phyloP scores from a whole-genome alignment of 805 yeast species.

The Kuraishia molischiana region DNA sequence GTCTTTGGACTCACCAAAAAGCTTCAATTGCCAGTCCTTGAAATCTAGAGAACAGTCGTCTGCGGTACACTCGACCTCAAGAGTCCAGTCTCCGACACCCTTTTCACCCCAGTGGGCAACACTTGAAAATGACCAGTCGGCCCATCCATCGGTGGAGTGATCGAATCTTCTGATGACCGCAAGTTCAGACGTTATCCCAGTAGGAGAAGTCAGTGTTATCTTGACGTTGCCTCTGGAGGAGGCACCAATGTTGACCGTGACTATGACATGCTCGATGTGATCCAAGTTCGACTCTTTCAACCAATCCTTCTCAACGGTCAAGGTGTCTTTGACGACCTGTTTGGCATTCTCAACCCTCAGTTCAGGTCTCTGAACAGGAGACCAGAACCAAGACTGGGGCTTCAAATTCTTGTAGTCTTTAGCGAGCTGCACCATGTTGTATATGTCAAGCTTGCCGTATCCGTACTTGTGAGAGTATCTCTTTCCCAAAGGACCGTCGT shows the following conservation, averaged over 20 bases:
- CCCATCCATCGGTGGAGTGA: constrained; percentile 44
- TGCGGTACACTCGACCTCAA: constrained; percentile 46
- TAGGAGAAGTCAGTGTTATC: constrained; percentile 62
- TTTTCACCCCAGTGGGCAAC: constrained; percentile 97
- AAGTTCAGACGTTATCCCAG: constrained; percentile 61
- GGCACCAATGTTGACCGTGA: constrained; percentile 63
- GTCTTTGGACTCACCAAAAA: constrained; percentile 77
- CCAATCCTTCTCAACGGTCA: constrained; percentile 37
- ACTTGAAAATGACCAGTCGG: constrained; percentile 86
- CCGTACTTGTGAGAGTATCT: constrained; percentile 83
- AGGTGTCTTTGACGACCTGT: constrained; percentile 21
- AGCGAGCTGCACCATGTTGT: constrained; percentile 61
- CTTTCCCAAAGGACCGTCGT: constrained; percentile 54
- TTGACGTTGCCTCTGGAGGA: constrained; percentile 60
- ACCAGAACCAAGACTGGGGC: constrained; percentile 78
- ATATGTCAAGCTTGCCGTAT: constrained; percentile 86
- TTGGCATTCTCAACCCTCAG: constrained; percentile 19
- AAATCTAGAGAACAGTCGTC: constrained; percentile 31
- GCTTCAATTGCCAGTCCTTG: constrained; percentile 62
- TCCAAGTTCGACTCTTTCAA: constrained; percentile 51
- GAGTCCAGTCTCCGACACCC: constrained; percentile 75
- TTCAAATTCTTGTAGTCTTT: constrained; percentile 74
- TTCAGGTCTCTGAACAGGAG: constrained; percentile 23
- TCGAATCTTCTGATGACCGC: constrained; percentile 64
- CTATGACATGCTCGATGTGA: constrained; percentile 77